These are phyloP conservation scores for Aegilops bicornis DNA, from an alignment of 176 grass and related monocot species.

Conservation along the genomic window DNA sequence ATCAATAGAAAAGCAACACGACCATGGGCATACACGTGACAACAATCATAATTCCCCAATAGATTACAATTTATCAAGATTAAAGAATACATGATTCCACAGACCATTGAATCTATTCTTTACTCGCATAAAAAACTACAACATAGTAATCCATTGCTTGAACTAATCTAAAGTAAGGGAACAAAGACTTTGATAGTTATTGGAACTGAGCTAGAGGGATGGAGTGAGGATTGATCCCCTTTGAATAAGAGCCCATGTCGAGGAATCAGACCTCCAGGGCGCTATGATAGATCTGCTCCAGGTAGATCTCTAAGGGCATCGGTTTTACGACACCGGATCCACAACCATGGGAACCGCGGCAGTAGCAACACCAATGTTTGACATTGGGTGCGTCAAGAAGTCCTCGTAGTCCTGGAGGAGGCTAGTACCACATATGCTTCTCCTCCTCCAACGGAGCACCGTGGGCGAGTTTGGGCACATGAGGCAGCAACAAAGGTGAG, in stretches of 20 bases:
- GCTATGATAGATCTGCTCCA: too few relatives aligned
- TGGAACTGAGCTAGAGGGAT: too few relatives aligned
- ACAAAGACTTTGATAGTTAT: background rate
- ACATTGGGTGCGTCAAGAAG: constrained; percentile 37
- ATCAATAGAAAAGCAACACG: too few relatives aligned
- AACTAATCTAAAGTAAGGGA: background rate
- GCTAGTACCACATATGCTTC: constrained; percentile 38
- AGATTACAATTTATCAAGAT: background rate
- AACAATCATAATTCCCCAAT: background rate
- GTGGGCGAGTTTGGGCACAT: background rate
- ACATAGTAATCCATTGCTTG: background rate
- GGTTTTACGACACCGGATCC: too few relatives aligned
- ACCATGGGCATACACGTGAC: background rate
- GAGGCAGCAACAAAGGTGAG: background rate
- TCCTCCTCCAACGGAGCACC: background rate
- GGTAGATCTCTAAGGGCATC: too few relatives aligned
- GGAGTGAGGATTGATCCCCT: too few relatives aligned
- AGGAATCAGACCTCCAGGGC: too few relatives aligned
- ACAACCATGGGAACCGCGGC: background rate
- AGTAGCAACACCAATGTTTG: background rate
- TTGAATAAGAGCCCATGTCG: too few relatives aligned
- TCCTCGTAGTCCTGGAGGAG: constrained; percentile 67
- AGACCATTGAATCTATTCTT: background rate
- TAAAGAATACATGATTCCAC: background rate
- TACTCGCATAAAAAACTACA: background rate